Evolutionary conservation across 2,329 filamentous ascomycete species (phyloP).

Genomic region (Colletotrichum simmondsii): DNA sequence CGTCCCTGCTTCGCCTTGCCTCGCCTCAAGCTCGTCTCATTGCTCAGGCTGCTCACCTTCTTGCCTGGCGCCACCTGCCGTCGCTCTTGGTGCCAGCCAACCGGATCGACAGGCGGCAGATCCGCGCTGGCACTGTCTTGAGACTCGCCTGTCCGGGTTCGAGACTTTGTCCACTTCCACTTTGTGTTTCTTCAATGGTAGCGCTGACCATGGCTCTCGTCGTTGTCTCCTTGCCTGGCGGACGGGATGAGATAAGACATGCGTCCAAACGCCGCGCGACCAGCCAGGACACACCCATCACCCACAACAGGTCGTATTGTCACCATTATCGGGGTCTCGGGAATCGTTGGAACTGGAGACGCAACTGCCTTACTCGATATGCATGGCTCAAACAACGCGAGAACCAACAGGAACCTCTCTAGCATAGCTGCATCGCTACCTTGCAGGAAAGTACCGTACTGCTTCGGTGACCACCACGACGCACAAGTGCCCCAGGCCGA

Average conservation of each 20-base stretch:
- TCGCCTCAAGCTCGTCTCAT: slow-evolving; percentile 4
- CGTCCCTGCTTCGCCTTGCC: background rate
- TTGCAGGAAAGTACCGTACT: slow-evolving; percentile 21
- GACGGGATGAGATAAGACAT: slow-evolving; percentile 9
- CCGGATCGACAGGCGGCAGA: slow-evolving; percentile 21
- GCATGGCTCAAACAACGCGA: slow-evolving; percentile 25
- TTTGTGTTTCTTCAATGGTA: slow-evolving; percentile 26
- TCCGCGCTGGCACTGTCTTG: background rate
- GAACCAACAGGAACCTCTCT: slow-evolving; percentile 24
- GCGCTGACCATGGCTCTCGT: slow-evolving; percentile 17
- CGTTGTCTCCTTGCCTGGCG: background rate
- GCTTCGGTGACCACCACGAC: slow-evolving; percentile 15
- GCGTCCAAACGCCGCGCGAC: background rate
- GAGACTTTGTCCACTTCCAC: slow-evolving; percentile 29
- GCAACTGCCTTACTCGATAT: slow-evolving; percentile 24
- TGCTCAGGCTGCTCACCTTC: slow-evolving; percentile 5
- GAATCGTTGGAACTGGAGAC: slow-evolving; percentile 11
- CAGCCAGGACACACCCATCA: slow-evolving; percentile 1
- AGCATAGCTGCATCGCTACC: slow-evolving; percentile 1
- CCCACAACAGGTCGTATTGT: slow-evolving; percentile 1
- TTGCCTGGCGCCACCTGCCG: slow-evolving; percentile 26
- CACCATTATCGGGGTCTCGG: slow-evolving; percentile 21
- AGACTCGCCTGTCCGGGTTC: background rate
- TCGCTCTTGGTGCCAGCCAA: slow-evolving; percentile 4
- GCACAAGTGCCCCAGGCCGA: slow-evolving; percentile 25